Conservation (phyloP, 805 yeast genomes). For the Sugiyamaella smithiae region DNA sequence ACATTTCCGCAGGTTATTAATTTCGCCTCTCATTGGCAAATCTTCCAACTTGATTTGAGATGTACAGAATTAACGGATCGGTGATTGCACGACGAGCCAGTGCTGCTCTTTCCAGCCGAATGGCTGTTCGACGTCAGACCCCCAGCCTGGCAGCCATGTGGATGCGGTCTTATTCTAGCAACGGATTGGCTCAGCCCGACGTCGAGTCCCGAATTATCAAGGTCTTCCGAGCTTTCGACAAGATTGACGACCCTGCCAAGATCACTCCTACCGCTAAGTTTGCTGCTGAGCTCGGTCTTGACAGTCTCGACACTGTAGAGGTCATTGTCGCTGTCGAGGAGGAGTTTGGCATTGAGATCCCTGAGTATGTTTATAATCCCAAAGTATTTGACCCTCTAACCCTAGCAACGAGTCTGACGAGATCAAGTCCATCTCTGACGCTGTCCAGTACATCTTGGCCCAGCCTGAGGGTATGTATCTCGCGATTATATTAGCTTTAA, state of each 20-base stretch:
- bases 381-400: too few species aligned
- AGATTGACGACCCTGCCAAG: constrained; percentile 33
- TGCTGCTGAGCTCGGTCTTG: constrained; percentile 65
- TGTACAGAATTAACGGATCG: constrained; percentile 18
- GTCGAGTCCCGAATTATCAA: constrained; percentile 78
- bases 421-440: constrained; percentile 84
- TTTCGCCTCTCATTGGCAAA: constrained; percentile 2
- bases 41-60: constrained; percentile 5
- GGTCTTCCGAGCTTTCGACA: constrained; percentile 64
- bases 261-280: constrained; percentile 40
- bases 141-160: constrained; percentile 15
- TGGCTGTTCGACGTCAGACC: constrained; percentile 19
- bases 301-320: constrained; percentile 89
- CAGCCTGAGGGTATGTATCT: constrained; percentile 35
- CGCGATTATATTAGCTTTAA: not conserved
- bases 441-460: constrained; percentile 72
- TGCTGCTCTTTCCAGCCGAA: constrained; percentile 22
- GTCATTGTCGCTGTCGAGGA: constrained; percentile 93
- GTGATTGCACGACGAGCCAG: constrained; percentile 21
- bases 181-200: constrained; percentile 68
- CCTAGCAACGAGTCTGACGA: constrained; percentile 71
- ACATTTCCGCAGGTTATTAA: not conserved
- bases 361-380: constrained; percentile 47
- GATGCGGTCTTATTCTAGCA: constrained; percentile 46
- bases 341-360: constrained; percentile 50